Evolutionary conservation across 495 filamentous ascomycete genomes (phyloP), one percentile per base, ranked within the genome.

Genomic region (Apiosordaria backusii): DNA sequence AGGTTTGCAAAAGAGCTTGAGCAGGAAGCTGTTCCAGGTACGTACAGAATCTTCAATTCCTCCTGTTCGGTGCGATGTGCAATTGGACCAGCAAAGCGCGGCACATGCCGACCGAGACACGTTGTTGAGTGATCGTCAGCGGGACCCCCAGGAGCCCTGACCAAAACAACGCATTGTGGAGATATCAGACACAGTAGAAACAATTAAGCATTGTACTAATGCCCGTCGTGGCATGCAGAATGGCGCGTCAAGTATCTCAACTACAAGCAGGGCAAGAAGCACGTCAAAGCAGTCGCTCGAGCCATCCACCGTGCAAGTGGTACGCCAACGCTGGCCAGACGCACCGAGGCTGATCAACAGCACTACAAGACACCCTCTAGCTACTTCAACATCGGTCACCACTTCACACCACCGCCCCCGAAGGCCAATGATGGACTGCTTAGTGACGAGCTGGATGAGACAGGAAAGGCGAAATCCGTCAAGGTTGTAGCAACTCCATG

Each of bases 251-350:
- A 96, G 76, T 97, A 97, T 78, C 83, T 97, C 65, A 87, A 97
- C 79, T 97, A 97, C 81, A 96, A 92, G 83, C 89, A 87, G 57
- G 93, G 91, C 27, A 97, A 97, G 77, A 96, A 97, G 79, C 89
- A 91, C 75, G 81, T 97, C 76, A 97, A 95, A 75, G 86, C 87
- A 29, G 84, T 96, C 60, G 76, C 84, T n/a, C 84, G 87, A 50
- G 91, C 92, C 67, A 79, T 92, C 68, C 80, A 84, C 62, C 84
- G 87, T 57, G 88, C 85, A 45, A 87, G 84, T 55, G 80, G 76
- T 18, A 85, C 84, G 1, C 86, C 82, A 66, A 77, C 74, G 19
- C 53, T 74, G 27, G 67, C 71, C 16, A 73, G 68, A 40, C 50
- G 72, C 68, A 53, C 55, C 58, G 35, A 69, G 27, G 65, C 65